Evolutionary conservation across 441 rosid species (phyloP).

Genomic region (Erodium texanum): DNA sequence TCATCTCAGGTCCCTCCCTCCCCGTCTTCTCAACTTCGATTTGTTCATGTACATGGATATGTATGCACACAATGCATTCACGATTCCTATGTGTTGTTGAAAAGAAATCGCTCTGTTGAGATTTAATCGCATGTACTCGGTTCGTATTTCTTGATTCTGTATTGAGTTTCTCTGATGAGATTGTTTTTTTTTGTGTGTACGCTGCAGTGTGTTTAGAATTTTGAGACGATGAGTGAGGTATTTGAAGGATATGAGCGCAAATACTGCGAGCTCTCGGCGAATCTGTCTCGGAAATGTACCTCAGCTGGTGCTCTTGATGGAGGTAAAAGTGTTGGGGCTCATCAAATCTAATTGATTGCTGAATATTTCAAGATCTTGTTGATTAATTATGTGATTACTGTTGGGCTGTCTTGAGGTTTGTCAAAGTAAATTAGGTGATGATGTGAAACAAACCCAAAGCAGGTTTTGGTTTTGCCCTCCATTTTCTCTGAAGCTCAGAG

Average conservation of each 20-base stretch:
- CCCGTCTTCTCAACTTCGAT: neutral
- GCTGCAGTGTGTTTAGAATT: neutral
- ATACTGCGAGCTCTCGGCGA: slow-evolving; percentile 8
- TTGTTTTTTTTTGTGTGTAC: no score
- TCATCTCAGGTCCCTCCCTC: neutral
- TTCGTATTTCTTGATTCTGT: neutral
- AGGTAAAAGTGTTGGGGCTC: no score
- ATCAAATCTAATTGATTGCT: no score
- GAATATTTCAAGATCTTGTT: no score
- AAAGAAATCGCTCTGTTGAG: neutral
- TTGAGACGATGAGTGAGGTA: slow-evolving; percentile 1
- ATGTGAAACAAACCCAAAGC: no score
- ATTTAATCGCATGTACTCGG: neutral
- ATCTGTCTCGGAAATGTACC: slow-evolving; percentile 7
- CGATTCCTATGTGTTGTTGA: neutral
- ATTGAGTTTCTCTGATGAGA: slow-evolving; percentile 1
- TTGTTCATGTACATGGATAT: neutral
- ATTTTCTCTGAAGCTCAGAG: no score
- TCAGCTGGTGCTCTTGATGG: slow-evolving; percentile 1
- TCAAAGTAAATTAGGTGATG: no score
- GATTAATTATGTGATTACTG: no score
- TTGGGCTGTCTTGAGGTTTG: no score
- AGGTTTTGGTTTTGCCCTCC: no score
- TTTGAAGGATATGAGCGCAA: slow-evolving; percentile 8
- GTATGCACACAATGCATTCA: neutral